phyloP scores from a whole-genome alignment of 2,329 filamentous ascomycete genomes.

The Neobulgaria alba region DNA sequence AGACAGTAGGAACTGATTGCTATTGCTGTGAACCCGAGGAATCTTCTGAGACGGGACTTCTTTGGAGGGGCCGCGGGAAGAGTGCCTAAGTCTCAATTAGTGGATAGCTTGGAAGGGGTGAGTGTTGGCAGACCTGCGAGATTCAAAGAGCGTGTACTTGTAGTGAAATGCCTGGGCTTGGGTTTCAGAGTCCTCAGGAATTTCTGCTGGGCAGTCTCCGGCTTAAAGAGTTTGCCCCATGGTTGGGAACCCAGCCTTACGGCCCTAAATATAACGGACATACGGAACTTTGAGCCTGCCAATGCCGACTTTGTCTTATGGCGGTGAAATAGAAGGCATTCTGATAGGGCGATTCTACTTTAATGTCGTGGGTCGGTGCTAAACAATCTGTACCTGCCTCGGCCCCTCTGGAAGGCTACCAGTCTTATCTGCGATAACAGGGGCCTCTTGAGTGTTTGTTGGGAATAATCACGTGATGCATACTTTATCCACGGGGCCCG shows the following conservation, averaged over 20 bases:
- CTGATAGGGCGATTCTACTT: background rate
- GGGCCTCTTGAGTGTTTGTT: background rate
- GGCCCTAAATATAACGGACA: slow-evolving; percentile 6
- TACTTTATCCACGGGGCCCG: background rate
- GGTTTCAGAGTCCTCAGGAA: background rate
- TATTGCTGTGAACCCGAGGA: slow-evolving; percentile 38
- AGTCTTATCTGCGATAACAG: too few relatives aligned
- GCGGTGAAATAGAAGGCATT: slow-evolving; percentile 1
- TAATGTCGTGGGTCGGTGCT: background rate
- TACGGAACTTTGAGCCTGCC: slow-evolving; percentile 1
- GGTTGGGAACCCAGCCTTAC: slow-evolving; percentile 5
- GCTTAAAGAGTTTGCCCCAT: slow-evolving; percentile 2
- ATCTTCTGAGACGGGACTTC: slow-evolving; percentile 36
- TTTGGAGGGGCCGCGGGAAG: slow-evolving; percentile 11
- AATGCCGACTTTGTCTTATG: background rate
- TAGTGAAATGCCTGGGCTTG: slow-evolving; percentile 8
- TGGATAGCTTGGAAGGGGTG: background rate
- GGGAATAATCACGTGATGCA: background rate
- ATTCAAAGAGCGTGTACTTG: slow-evolving; percentile 1
- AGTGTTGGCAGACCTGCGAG: slow-evolving; percentile 1
- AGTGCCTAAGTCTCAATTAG: slow-evolving; percentile 4
- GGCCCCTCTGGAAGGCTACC: too few relatives aligned
- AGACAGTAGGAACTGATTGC: slow-evolving; percentile 38
- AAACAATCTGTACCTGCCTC: background rate
- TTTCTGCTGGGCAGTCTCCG: slow-evolving; percentile 1